Evolutionary conservation across 1,139 yeast genomes (phyloP).

Genomic region (Kodamaea plutei): DNA sequence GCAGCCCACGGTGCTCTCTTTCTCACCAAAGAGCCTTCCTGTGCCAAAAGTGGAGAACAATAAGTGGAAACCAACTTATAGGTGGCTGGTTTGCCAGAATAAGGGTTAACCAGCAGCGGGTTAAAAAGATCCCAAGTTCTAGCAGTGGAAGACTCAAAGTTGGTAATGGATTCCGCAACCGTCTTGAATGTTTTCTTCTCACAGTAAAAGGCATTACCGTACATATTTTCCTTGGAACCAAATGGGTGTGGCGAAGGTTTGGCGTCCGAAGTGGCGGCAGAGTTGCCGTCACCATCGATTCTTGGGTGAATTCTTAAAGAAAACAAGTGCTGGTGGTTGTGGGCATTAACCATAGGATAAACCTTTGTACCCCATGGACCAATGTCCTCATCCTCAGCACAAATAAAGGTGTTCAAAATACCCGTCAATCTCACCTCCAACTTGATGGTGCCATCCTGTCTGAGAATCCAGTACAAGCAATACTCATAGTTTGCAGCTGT

Average conservation of each 20-base stretch:
- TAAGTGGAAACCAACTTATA: slow-evolving; percentile 77
- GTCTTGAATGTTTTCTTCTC: slow-evolving; percentile 63
- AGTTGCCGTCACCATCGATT: slow-evolving; percentile 74
- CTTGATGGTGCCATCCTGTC: slow-evolving; percentile 80
- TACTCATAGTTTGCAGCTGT: slow-evolving; percentile 86
- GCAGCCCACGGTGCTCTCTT: slow-evolving; percentile 84
- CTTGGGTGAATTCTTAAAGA: slow-evolving; percentile 78
- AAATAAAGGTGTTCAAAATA: slow-evolving; percentile 65
- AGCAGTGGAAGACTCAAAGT: slow-evolving; percentile 56
- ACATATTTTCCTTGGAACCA: slow-evolving; percentile 64
- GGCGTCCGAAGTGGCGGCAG: slow-evolving; percentile 70
- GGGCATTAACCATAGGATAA: slow-evolving; percentile 78
- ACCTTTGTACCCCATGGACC: slow-evolving; percentile 81
- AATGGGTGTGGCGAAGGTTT: slow-evolving; percentile 53
- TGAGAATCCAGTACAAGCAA: slow-evolving; percentile 76
- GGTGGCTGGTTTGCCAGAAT: slow-evolving; percentile 71
- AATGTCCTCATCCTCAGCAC: slow-evolving; percentile 58
- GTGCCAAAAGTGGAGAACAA: slow-evolving; percentile 69
- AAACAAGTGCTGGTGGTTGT: slow-evolving; percentile 81
- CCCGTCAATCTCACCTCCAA: slow-evolving; percentile 78
- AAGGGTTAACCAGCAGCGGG: slow-evolving; percentile 60
- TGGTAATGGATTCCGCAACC: slow-evolving; percentile 61
- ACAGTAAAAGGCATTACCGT: slow-evolving; percentile 70
- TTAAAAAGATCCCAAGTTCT: slow-evolving; percentile 80
- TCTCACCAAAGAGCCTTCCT: slow-evolving; percentile 68